A percentile compares a stretch with the other conserved stretches of the same genome.
Evolutionary conservation across 345 rosid genomes (phyloP).

Genomic region (Dovyalis caffra): DNA sequence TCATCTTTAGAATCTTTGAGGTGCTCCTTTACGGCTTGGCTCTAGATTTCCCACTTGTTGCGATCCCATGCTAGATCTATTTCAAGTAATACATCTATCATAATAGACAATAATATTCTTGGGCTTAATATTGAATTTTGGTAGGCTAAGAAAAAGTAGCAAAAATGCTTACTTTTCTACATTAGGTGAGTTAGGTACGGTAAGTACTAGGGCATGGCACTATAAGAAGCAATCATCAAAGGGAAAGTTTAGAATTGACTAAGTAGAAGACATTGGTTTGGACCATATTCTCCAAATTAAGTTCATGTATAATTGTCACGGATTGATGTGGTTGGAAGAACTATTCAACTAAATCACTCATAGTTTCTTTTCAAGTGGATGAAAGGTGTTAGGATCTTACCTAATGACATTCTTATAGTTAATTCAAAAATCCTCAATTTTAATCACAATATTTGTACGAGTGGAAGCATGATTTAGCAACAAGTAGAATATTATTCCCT

Average conservation of each 20-base stretch:
- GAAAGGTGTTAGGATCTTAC: neutral
- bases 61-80: conserved; percentile 50
- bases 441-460: neutral
- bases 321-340: neutral
- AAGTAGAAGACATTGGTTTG: too few species aligned
- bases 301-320: neutral
- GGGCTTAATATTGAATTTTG: neutral
- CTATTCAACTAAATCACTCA: neutral
- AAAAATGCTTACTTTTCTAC: neutral
- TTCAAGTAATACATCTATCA: neutral
- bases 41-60: conserved; percentile 29
- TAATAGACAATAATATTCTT: too few species aligned
- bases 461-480: neutral
- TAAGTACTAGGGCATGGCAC: neutral
- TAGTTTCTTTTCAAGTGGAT: neutral
- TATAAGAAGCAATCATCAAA: neutral
- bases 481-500: neutral
- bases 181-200: neutral
- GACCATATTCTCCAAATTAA: neutral
- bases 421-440: neutral
- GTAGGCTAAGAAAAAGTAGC: neutral
- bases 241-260: neutral
- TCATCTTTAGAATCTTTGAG: conserved; percentile 55
- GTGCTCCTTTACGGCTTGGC: conserved; percentile 50
- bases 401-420: neutral